Evolutionary conservation across 2,329 filamentous ascomycete species (phyloP).

Genomic region (Paraphaeosphaeria sporulosa): DNA sequence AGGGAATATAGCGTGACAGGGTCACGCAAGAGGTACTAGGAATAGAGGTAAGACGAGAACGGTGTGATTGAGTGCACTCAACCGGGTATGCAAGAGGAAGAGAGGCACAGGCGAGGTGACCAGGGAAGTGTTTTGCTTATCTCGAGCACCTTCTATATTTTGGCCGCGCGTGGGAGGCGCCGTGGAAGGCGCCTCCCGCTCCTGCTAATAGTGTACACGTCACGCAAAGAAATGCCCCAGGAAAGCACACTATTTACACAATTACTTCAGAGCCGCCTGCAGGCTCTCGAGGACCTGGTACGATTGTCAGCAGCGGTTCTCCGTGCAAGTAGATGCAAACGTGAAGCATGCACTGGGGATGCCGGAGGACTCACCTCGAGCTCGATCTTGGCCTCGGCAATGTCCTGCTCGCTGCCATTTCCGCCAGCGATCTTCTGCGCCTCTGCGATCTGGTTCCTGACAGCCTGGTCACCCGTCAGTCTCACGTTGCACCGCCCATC

Average conservation of each 20-base stretch:
- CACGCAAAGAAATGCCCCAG: conserved; percentile 30
- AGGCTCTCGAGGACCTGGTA: conserved; percentile 81
- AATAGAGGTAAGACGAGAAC: conserved; percentile 22
- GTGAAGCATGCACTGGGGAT: background rate
- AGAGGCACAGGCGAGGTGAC: conserved; percentile 16
- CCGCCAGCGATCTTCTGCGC: conserved; percentile 94
- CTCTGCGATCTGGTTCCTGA: conserved; percentile 89
- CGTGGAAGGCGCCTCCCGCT: conserved; percentile 36
- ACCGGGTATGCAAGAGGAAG: conserved; percentile 14
- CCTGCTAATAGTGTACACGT: conserved; percentile 49
- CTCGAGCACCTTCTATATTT: conserved; percentile 45
- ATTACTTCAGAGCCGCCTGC: conserved; percentile 82
- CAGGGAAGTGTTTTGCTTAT: conserved; percentile 33
- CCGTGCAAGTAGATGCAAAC: conserved; percentile 16
- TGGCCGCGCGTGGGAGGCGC: conserved; percentile 38
- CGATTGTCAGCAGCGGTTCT: conserved; percentile 45
- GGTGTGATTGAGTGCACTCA: conserved; percentile 30
- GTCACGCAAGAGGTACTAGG: conserved; percentile 20
- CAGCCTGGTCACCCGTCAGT: conserved; percentile 60
- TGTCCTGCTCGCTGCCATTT: conserved; percentile 92
- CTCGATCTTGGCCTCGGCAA: conserved; percentile 99
- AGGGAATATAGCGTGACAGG: conserved; percentile 16
- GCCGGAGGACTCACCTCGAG: conserved; percentile 74
- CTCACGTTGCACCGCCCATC: background rate
- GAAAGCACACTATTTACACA: conserved; percentile 53